Evolutionary conservation across 192 early-diverging fungal species (phyloP), one percentile per base, ranked within the genome.

Genomic region (Linnemannia zychae): DNA sequence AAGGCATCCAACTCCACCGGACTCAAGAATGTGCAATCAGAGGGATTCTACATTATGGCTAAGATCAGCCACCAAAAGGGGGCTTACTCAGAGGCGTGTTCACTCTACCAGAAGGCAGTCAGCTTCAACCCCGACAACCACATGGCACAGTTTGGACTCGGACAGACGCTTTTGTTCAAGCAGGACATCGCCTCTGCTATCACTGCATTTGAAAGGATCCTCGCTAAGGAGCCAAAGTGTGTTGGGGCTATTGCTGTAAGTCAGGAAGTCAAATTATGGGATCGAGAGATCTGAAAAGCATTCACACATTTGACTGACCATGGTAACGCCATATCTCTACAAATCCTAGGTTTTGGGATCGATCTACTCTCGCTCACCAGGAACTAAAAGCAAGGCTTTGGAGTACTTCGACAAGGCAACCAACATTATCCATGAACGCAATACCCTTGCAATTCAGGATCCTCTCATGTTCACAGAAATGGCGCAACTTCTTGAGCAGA

Each of bases 121-220:
- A 82, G 81, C 13, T 87, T 94, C 76, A 94, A 96, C 89, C 91
- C 93, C 5, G 82, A 89, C 17, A 95, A 97, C 71, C 60, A 90
- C 2, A 47, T 93, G 73, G 92, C 94, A 24, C 94, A 93, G 77
- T 98, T 93, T 82, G 94, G 94, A 4, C 80, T 97, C 52, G 96
- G 95, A 2, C 94, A 97, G 83, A 93, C 95, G 84, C 89, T 93
- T 44, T 81, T 97, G 16, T 86, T 80, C 33, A 76, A 82, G 84
- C 78, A 81, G 20, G 89, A 90, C 74, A 76, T 87, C 70, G 87
- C 88, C 33, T 49, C 79, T 15, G 88, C 91, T 12, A 89, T 83
- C 22, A 76, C 89, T 34, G 88, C 88, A 18, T 93, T 93, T 76
- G 91, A 94, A 76, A 90, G 90, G 34, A 88, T 95, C 38, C 88